phyloP scores from a whole-genome alignment of 2,329 filamentous ascomycete genomes.

The Blastomyces silverae region DNA sequence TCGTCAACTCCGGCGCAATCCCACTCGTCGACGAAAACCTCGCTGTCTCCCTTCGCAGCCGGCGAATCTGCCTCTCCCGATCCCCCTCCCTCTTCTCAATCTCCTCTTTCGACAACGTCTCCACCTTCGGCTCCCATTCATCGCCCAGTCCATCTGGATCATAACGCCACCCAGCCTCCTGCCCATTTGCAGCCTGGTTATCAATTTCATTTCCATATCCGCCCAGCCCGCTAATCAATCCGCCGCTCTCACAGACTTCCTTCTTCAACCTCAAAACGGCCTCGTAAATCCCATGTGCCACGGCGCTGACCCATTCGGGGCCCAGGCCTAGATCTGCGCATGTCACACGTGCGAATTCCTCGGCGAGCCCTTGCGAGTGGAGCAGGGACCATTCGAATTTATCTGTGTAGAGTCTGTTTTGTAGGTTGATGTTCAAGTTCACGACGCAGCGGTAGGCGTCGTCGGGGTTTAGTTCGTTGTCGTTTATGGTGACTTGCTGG shows the following conservation, averaged over 20 bases:
- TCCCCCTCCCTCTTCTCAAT: constrained; percentile 97
- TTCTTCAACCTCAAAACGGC: constrained; percentile 89
- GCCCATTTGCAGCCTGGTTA: constrained; percentile 74
- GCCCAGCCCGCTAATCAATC: constrained; percentile 67
- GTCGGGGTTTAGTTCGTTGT: constrained; percentile 76
- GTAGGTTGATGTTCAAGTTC: constrained; percentile 81
- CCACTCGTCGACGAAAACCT: constrained; percentile 81
- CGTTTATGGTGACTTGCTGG: constrained; percentile 45
- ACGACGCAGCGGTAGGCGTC: constrained; percentile 94
- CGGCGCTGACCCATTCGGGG: constrained; percentile 88
- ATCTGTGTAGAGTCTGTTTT: constrained; percentile 88
- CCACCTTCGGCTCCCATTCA: constrained; percentile 77
- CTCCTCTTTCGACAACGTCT: constrained; percentile 82
- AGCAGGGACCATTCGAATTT: constrained; percentile 97
- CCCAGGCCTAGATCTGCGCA: constrained; percentile 84
- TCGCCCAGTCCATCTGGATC: constrained; percentile 83
- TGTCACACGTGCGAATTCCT: constrained; percentile 85
- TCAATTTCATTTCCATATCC: constrained; percentile 66
- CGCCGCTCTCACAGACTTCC: constrained; percentile 87
- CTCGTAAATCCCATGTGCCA: constrained; percentile 96
- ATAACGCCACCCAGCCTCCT: constrained; percentile 92
- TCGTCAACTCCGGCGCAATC: constrained; percentile 67
- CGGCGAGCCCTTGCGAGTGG: constrained; percentile 83
- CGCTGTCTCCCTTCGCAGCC: constrained; percentile 82
- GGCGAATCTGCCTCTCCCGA: constrained; percentile 79